Evolutionary conservation across 2,329 filamentous ascomycete genomes (phyloP).

Genomic region (Fusarium sarcochroum): DNA sequence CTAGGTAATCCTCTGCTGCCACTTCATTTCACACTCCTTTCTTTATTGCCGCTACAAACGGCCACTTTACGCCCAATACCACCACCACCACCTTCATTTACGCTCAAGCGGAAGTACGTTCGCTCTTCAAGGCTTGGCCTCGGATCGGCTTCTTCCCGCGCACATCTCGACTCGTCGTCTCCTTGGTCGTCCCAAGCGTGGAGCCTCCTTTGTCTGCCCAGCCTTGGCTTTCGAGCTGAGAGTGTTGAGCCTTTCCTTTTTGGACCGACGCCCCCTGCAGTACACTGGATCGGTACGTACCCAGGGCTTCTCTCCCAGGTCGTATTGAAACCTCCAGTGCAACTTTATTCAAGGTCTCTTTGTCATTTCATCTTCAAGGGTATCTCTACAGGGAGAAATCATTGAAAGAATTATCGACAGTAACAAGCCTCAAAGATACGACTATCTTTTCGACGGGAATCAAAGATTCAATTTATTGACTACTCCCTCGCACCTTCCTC

Average conservation of each 20-base stretch:
- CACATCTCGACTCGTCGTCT: slow-evolving; percentile 24
- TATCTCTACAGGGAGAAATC: slow-evolving; percentile 9
- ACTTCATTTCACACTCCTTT: slow-evolving; percentile 6
- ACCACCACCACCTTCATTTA: slow-evolving; percentile 20
- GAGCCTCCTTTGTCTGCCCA: slow-evolving; percentile 37
- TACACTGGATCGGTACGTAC: slow-evolving; percentile 34
- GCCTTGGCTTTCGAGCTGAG: slow-evolving; percentile 41
- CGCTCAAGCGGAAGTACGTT: slow-evolving; percentile 14
- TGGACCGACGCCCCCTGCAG: slow-evolving; percentile 32
- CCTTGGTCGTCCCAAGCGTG: slow-evolving; percentile 28
- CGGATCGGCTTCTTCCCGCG: slow-evolving; percentile 33
- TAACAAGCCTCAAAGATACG: not conserved
- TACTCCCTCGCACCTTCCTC: slow-evolving; percentile 12
- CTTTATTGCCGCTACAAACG: not conserved
- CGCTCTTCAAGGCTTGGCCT: not conserved
- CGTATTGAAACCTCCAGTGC: slow-evolving; percentile 27
- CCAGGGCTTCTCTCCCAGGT: slow-evolving; percentile 17
- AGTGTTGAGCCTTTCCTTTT: slow-evolving; percentile 17
- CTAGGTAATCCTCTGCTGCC: slow-evolving; percentile 8
- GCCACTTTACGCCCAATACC: slow-evolving; percentile 20
- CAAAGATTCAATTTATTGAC: slow-evolving; percentile 10
- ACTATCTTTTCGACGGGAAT: slow-evolving; percentile 11
- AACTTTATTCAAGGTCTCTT: slow-evolving; percentile 24
- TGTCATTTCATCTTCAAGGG: slow-evolving; percentile 10
- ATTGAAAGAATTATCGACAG: slow-evolving; percentile 14